Percentiles rank a stretch among this genome's conserved stretches.
Evolutionary conservation across 2,329 filamentous ascomycete genomes (phyloP).

Genomic region (Metarhizium sp.): DNA sequence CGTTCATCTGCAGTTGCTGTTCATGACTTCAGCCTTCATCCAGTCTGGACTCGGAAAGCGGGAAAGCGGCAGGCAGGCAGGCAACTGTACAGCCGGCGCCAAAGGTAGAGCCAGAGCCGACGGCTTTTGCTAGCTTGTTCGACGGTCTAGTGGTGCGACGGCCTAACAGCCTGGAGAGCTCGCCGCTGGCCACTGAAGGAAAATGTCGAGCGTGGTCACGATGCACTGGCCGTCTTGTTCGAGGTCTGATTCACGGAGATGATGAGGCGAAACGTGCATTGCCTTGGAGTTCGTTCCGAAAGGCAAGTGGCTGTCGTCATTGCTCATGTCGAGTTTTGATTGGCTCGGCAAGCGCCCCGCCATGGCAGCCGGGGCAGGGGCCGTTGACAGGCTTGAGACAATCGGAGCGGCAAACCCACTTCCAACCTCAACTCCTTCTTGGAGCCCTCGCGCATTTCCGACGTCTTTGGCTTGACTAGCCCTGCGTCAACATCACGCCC

Average conservation of each 20-base stretch:
- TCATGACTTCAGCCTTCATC: too few species aligned
- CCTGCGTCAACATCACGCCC: background rate
- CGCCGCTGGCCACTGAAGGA: too few species aligned
- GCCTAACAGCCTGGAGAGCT: too few species aligned
- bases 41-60: too few species aligned
- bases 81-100: too few species aligned
- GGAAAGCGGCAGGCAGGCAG: too few species aligned
- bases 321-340: background rate
- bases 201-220: too few species aligned
- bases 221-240: background rate
- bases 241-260: conserved; percentile 4
- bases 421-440: background rate
- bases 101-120: too few species aligned
- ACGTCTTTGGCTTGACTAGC: background rate
- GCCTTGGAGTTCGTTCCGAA: background rate
- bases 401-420: background rate
- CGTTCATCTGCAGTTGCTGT: too few species aligned
- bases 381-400: conserved; percentile 3
- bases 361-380: background rate
- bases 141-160: too few species aligned
- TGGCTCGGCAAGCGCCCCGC: background rate
- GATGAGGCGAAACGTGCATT: conserved; percentile 6
- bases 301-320: background rate
- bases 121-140: too few species aligned
- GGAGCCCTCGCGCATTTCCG: background rate